phyloP scores from a whole-genome alignment of 495 filamentous ascomycete genomes.

The Hypoxylon perforatum region DNA sequence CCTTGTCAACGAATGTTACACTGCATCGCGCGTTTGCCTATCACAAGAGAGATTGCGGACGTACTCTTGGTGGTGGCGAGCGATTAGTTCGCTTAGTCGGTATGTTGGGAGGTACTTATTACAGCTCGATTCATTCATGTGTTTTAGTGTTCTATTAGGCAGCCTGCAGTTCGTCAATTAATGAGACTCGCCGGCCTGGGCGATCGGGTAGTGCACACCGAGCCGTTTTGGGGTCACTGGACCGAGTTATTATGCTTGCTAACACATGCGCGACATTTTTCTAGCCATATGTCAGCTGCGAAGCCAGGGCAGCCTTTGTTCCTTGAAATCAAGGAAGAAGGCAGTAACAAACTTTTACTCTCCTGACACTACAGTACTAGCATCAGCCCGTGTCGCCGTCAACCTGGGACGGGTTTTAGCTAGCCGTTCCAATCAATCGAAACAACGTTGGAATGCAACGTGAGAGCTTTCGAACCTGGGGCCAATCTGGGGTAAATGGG shows the following conservation, averaged over 20 bases:
- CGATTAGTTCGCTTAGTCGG: too few relatives aligned
- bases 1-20: too few relatives aligned
- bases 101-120: too few relatives aligned
- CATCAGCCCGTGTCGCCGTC: background rate
- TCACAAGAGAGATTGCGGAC: too few relatives aligned
- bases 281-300: background rate
- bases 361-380: constrained; percentile 1
- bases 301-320: background rate
- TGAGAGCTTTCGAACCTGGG: constrained; percentile 14
- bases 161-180: too few relatives aligned
- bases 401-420: constrained; percentile 6
- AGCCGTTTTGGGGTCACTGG: background rate
- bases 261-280: background rate
- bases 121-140: too few relatives aligned
- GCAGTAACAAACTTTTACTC: constrained; percentile 14
- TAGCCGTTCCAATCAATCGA: constrained; percentile 28
- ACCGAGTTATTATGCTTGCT: background rate
- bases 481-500: constrained; percentile 40
- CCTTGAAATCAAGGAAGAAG: constrained; percentile 8
- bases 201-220: background rate
- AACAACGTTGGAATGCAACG: constrained; percentile 28
- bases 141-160: too few relatives aligned
- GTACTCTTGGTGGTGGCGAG: too few relatives aligned
- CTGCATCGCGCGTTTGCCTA: too few relatives aligned
- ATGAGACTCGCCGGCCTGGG: background rate